Conservation (phyloP, 2,329 filamentous ascomycete species). For the Geosmithia flava region DNA sequence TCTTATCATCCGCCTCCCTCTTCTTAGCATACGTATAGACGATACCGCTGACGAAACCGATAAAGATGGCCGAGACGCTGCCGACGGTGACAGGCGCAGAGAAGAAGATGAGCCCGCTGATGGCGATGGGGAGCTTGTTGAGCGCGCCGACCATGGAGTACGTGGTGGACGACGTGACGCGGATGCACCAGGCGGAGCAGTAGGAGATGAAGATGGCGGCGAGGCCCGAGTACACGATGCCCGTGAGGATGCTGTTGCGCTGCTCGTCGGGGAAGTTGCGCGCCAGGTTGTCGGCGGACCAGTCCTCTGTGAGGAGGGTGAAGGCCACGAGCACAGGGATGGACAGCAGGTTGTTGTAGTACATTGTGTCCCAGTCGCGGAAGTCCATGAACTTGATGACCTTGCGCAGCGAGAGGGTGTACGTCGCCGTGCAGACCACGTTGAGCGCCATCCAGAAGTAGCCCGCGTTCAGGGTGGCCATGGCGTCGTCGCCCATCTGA, state of each 20-base stretch:
- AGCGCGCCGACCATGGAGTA: slow-evolving; percentile 98
- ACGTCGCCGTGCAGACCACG: slow-evolving; percentile 86
- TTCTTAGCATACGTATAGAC: slow-evolving; percentile 52
- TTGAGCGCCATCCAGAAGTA: slow-evolving; percentile 98
- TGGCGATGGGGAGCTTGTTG: slow-evolving; percentile 93
- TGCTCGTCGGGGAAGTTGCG: slow-evolving; percentile 80
- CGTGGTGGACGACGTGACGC: slow-evolving; percentile 91
- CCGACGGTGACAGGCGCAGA: slow-evolving; percentile 85
- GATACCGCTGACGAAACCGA: slow-evolving; percentile 86
- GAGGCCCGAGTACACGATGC: slow-evolving; percentile 90
- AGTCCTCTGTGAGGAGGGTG: slow-evolving; percentile 80
- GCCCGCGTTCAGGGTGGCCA: slow-evolving; percentile 85
- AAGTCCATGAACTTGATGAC: slow-evolving; percentile 99
- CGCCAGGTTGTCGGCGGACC: slow-evolving; percentile 72
- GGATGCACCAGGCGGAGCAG: slow-evolving; percentile 97
- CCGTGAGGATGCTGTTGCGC: slow-evolving; percentile 67
- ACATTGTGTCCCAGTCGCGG: slow-evolving; percentile 99
- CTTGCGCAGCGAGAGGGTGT: slow-evolving; percentile 89
- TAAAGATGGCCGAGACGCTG: slow-evolving; percentile 78
- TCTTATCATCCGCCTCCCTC: neutral
- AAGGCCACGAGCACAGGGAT: slow-evolving; percentile 80
- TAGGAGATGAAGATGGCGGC: slow-evolving; percentile 98
- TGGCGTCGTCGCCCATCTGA: slow-evolving; percentile 49
- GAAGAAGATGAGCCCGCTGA: slow-evolving; percentile 92
- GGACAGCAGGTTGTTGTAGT: slow-evolving; percentile 97